These are phyloP conservation scores for Solanum arcanum DNA, from an alignment of 257 asterid genomes.

Conservation along the genomic window DNA sequence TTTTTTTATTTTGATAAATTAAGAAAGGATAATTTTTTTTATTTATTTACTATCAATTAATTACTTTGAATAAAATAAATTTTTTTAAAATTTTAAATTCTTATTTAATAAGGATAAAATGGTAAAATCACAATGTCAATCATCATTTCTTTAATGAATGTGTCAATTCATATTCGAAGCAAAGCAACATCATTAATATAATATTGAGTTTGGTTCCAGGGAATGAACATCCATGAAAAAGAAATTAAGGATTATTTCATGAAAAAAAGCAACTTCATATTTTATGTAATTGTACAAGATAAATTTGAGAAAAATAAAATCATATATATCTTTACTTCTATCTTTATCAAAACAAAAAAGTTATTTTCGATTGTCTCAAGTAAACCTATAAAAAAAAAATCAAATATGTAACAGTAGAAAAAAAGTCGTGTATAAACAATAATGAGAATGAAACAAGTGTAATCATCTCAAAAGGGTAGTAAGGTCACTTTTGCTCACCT, in stretches of 20 bases:
- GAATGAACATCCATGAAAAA: neutral
- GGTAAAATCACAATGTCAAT: rapidly evolving
- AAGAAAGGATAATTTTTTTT: too few species aligned
- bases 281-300: too few species aligned
- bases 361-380: rapidly evolving
- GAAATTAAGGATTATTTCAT: neutral
- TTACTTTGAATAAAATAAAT: too few species aligned
- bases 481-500: neutral
- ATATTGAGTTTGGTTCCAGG: neutral
- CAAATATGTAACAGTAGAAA: neutral
- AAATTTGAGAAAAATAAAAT: too few species aligned
- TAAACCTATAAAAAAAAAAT: too few species aligned
- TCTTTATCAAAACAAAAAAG: too few species aligned
- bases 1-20: too few species aligned
- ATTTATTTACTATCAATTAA: too few species aligned
- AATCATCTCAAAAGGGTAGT: neutral
- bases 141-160: rapidly evolving
- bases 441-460: neutral
- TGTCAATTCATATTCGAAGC: neutral
- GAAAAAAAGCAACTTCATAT: neutral
- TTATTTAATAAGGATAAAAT: too few species aligned
- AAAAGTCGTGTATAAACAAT: neutral
- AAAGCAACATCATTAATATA: neutral
- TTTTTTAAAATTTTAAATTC: too few species aligned
- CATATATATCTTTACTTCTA: too few species aligned